Evolutionary conservation across 139 green algal genomes (phyloP).

Genomic region (Chlamydomonas asymmetrica): DNA sequence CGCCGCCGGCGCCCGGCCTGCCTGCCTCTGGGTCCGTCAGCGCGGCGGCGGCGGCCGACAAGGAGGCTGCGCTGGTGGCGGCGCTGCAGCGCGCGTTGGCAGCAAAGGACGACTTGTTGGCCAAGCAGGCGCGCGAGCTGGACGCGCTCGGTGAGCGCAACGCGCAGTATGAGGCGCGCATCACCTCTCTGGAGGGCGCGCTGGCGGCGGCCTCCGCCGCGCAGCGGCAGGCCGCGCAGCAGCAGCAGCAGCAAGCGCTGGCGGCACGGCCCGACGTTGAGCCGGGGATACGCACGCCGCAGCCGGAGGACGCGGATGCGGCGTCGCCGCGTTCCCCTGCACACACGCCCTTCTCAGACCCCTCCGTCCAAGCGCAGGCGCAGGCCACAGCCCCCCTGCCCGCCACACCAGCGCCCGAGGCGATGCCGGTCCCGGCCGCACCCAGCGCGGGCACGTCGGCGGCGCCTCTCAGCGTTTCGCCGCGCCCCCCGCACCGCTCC

Average conservation of each 20-base stretch:
- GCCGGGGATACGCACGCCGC: neutral
- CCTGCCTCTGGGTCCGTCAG: neutral
- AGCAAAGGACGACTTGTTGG: conserved; percentile 57
- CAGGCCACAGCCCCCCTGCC: neutral
- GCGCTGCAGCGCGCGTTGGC: conserved; percentile 53
- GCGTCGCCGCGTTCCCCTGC: neutral
- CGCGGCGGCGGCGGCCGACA: neutral
- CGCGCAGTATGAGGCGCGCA: conserved; percentile 36
- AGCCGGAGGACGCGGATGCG: neutral
- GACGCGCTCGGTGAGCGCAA: conserved; percentile 1
- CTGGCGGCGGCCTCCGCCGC: neutral
- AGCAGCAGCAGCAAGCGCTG: neutral
- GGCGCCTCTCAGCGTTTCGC: neutral
- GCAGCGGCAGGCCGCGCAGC: neutral
- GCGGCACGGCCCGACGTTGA: neutral
- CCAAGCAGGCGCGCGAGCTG: conserved; percentile 32
- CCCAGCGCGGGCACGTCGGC: neutral
- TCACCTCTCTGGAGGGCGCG: conserved; percentile 29
- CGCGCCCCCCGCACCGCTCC: neutral
- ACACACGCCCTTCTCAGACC: neutral
- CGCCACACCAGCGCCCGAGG: neutral
- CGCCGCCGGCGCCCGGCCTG: conserved; percentile 3
- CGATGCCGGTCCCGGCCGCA: neutral
- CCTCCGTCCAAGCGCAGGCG: neutral
- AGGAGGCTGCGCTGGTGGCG: neutral